These are phyloP conservation scores for Calonectria hawksworthii DNA, from an alignment of 2,329 filamentous ascomycete species.

Conservation along the genomic window DNA sequence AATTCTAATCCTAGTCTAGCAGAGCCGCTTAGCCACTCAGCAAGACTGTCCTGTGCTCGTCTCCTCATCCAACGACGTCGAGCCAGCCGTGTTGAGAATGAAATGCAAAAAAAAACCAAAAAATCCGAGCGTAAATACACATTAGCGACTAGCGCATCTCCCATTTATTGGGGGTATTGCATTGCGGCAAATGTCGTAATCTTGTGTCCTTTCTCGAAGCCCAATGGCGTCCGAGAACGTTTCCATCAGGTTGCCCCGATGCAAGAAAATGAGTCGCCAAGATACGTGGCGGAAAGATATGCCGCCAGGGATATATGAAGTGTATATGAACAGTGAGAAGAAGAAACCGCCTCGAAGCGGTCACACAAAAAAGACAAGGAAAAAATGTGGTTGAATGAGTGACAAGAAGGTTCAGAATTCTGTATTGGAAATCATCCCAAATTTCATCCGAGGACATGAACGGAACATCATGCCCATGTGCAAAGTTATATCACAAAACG, in stretches of 20 bases:
- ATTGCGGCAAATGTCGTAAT: constrained; percentile 34
- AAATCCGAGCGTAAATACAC: constrained; percentile 45
- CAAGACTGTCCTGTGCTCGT: constrained; percentile 29
- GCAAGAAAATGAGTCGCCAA: constrained; percentile 35
- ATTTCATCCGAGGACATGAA: constrained; percentile 41
- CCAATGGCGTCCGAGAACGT: constrained; percentile 19
- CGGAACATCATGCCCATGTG: constrained; percentile 40
- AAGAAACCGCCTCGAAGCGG: constrained; percentile 33
- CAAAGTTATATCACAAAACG: constrained; percentile 47
- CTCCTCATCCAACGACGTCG: constrained; percentile 42
- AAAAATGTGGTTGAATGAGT: constrained; percentile 39
- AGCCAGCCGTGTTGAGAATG: constrained; percentile 38
- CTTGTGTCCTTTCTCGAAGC: constrained; percentile 30
- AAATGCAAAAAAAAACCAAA: constrained; percentile 41
- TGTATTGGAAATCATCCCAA: constrained; percentile 40
- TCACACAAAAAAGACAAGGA: constrained; percentile 34
- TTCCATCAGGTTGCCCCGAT: constrained; percentile 31
- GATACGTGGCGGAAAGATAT: constrained; percentile 27
- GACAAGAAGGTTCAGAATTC: constrained; percentile 41
- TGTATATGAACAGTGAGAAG: constrained; percentile 43
- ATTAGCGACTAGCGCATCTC: constrained; percentile 47
- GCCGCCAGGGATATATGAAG: constrained; percentile 41
- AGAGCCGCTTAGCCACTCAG: constrained; percentile 19
- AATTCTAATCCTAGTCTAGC: constrained; percentile 36
- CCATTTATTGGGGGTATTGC: constrained; percentile 16